These are phyloP conservation scores for Digitaria exilis DNA, from an alignment of 202 grass and related monocot genomes.

Conservation along the genomic window DNA sequence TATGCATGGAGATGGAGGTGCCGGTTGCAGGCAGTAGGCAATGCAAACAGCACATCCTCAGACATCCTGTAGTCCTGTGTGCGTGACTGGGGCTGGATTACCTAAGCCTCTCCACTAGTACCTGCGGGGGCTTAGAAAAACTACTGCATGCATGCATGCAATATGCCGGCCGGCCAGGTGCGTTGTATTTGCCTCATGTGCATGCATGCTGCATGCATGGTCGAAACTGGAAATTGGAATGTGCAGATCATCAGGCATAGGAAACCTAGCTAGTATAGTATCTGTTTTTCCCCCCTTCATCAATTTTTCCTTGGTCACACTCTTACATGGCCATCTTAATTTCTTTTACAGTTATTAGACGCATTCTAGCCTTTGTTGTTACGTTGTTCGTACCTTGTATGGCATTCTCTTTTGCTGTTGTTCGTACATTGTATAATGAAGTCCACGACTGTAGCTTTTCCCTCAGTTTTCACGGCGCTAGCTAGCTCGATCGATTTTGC, in stretches of 20 bases:
- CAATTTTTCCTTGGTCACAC: too few species aligned
- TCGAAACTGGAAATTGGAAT: background rate
- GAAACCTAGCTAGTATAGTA: slow-evolving; percentile 19
- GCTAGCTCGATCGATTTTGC: background rate
- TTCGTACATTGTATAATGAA: too few species aligned
- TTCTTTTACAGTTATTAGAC: too few species aligned
- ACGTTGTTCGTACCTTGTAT: too few species aligned
- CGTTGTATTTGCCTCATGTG: background rate
- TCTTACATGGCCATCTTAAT: too few species aligned
- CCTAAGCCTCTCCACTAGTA: slow-evolving; percentile 35
- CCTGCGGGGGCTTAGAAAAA: slow-evolving; percentile 38
- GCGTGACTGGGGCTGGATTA: slow-evolving; percentile 43
- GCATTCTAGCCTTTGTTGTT: too few species aligned
- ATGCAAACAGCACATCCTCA: slow-evolving; percentile 22
- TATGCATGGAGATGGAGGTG: background rate
- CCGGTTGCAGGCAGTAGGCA: background rate
- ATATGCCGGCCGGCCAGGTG: slow-evolving; percentile 31
- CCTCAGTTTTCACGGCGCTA: background rate
- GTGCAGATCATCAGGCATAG: background rate
- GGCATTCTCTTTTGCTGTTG: too few species aligned
- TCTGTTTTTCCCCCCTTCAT: background rate
- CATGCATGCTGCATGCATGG: background rate
- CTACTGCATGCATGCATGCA: slow-evolving; percentile 51
- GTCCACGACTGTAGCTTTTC: background rate
- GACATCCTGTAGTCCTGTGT: slow-evolving; percentile 5